A percentile compares a stretch with the other conserved stretches of the same genome.
Evolutionary conservation across 2,329 filamentous ascomycete species (phyloP).

Genomic region (Neopestalotiopsis sp.): DNA sequence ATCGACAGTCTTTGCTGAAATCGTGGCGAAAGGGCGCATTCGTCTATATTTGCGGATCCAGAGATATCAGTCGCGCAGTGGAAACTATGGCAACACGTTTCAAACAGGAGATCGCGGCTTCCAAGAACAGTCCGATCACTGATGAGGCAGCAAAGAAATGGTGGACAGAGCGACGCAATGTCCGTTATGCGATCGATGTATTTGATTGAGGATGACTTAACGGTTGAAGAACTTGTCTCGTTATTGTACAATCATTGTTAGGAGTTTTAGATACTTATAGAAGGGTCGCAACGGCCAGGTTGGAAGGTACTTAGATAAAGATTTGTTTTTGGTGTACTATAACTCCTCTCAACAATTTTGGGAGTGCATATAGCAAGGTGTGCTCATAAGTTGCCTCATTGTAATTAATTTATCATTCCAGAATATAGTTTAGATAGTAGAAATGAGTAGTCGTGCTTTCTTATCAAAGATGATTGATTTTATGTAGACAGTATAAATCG

Average conservation of each 20-base stretch:
- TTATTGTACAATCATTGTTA: not conserved
- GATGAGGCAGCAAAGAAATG: conserved; percentile 5
- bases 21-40: conserved; percentile 53
- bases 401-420: too few species aligned
- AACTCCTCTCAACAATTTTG: not conserved
- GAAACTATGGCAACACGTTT: not conserved
- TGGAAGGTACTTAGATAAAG: not conserved
- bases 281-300: not conserved
- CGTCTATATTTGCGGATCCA: conserved; percentile 69
- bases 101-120: not conserved
- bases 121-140: not conserved
- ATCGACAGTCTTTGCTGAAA: conserved; percentile 40
- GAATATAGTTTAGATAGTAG: too few species aligned
- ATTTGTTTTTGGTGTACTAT: not conserved
- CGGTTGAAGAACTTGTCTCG: not conserved
- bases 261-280: not conserved
- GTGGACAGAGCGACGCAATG: conserved; percentile 3
- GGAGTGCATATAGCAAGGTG: too few species aligned
- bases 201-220: not conserved
- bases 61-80: not conserved
- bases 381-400: too few species aligned
- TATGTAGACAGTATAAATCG: not conserved
- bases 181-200: conserved; percentile 5
- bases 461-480: not conserved
- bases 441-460: not conserved